Base-by-base conservation (phyloP, 768 basidiomycete genomes). In the Rossbeevera mucosa region DNA sequence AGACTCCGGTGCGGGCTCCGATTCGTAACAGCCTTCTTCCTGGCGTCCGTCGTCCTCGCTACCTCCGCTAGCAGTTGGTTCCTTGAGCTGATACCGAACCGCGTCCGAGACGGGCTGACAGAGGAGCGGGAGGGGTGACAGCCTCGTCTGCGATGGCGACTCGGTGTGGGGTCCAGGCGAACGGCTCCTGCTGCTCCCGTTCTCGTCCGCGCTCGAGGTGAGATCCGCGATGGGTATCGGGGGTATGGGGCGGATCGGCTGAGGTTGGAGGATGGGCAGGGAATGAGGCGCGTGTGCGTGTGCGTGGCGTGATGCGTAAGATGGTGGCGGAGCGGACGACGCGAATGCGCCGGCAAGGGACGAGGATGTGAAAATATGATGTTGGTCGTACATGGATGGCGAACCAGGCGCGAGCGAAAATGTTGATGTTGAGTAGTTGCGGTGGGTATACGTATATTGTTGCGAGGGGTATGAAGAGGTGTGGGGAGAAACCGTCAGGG, bases 161-260 rank as follows among this genome's bases (percentile, higher is more conserved):
- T 44, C 41, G 20, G 42, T 30, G 7, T 22, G 43, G 6, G 52
- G 46, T 21, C n/a, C 51, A 12, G 50, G 38, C 21, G 44, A 43
- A 28, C 47, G 26, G 28, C 41, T 26, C 24, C 33, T 29, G 22
- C 21, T 21, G 6, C 41, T 22, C 13, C 22, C 18, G 18, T 38
- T 22, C 7, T 64, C 69, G 29, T 54, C 47, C 1, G 65, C 65
- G 11, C 51, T 51, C 6, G 57, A 58, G 2, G 69, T 29, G 50
- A 69, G 60, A 2, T 69, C 67, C 2, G 58, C 60, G 22, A 69
- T 47, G 13, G 69, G 69, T 44, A 69, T 69, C 8, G 61, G 69
- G 8, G 67, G 67, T 52, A 69, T 69, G 1, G 69, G 69, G 0
- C 67, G 67, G 38, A 69, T 69, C 46, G 67, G 67, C 53, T 69